Evolutionary conservation across 2,329 filamentous ascomycete species (phyloP).

Genomic region (Pezizomycotina sp.): DNA sequence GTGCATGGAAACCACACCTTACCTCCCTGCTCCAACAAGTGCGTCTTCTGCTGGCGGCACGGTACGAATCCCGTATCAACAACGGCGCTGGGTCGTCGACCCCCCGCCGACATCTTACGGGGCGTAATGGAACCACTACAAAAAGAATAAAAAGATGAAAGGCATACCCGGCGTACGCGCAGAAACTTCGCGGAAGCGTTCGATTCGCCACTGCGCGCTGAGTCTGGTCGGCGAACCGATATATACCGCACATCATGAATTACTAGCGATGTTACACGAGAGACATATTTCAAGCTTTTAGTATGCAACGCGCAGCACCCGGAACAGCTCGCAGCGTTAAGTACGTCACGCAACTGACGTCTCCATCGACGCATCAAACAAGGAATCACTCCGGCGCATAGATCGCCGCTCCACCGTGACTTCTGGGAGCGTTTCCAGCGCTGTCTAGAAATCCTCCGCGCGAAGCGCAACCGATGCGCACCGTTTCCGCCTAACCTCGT

Average conservation of each 20-base stretch:
- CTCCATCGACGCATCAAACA: conserved; percentile 85
- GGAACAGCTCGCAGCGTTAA: conserved; percentile 68
- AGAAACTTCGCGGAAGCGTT: conserved; percentile 78
- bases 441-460: conserved; percentile 75
- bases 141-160: conserved; percentile 94
- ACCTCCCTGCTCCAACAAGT: conserved; percentile 91
- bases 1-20: conserved; percentile 96
- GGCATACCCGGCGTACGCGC: conserved; percentile 84
- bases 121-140: conserved; percentile 84
- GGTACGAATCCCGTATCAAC: conserved; percentile 94
- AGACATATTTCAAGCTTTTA: conserved; percentile 85
- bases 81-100: conserved; percentile 94
- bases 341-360: conserved; percentile 93
- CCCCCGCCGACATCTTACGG: conserved; percentile 76
- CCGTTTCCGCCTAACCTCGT: conserved; percentile 91
- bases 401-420: conserved; percentile 86
- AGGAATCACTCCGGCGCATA: conserved; percentile 70
- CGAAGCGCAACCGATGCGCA: conserved; percentile 71
- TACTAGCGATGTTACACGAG: conserved; percentile 63
- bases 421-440: conserved; percentile 94
- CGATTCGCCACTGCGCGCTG: conserved; percentile 86
- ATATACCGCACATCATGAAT: conserved; percentile 91
- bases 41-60: conserved; percentile 97
- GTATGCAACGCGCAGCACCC: conserved; percentile 97
- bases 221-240: conserved; percentile 93